A percentile compares a stretch with the other conserved stretches of the same genome.
Conservation (phyloP, 2,329 filamentous ascomycete genomes). For the Chrysoporthe puriensis region DNA sequence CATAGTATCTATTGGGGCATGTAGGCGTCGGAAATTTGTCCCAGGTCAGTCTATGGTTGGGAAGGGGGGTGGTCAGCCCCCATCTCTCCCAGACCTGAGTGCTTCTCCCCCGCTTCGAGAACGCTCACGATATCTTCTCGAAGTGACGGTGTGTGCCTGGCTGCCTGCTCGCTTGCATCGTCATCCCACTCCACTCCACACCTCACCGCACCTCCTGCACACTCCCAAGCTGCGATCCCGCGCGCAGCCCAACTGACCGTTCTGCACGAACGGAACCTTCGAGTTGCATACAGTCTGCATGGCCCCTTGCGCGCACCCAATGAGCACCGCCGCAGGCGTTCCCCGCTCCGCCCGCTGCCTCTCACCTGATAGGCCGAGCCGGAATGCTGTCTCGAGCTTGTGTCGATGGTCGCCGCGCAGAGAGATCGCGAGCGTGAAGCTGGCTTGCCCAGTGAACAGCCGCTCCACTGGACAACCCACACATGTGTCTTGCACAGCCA, state of each 20-base stretch:
- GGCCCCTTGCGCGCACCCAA: constrained; percentile 23
- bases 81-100: not conserved
- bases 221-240: not conserved
- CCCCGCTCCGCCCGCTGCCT: constrained; percentile 24
- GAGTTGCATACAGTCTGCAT: not conserved
- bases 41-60: too few species aligned
- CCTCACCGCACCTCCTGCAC: constrained; percentile 10
- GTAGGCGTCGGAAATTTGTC: too few species aligned
- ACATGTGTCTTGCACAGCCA: not conserved
- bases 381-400: not conserved
- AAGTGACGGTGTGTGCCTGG: constrained; percentile 4
- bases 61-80: not conserved
- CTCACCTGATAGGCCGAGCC: constrained; percentile 9
- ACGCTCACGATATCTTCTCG: constrained; percentile 18
- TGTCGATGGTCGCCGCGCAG: constrained; percentile 17
- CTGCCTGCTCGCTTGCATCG: constrained; percentile 11
- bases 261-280: constrained; percentile 21
- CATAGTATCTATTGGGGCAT: too few species aligned
- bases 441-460: not conserved
- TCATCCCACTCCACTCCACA: not conserved
- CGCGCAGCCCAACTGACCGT: constrained; percentile 14
- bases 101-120: constrained; percentile 20
- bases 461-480: not conserved
- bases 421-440: constrained; percentile 14
- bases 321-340: constrained; percentile 17